These are phyloP conservation scores for Reticulascus tulasneorum DNA, from an alignment of 2,329 filamentous ascomycete species.

Conservation along the genomic window DNA sequence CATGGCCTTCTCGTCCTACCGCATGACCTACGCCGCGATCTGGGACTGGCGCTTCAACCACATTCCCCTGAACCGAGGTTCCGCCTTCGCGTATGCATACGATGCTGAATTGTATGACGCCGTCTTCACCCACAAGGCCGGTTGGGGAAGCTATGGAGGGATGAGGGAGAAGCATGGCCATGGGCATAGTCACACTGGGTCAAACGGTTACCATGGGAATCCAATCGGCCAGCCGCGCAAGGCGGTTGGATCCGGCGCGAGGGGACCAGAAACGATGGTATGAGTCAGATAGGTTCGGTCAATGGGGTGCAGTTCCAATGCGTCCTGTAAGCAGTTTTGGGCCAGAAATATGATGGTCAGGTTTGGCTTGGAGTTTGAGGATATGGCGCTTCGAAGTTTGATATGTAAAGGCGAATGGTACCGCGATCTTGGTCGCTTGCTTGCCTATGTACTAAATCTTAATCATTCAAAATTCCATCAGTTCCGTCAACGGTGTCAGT, in stretches of 20 bases:
- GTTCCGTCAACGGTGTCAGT: no score
- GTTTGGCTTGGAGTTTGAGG: no score
- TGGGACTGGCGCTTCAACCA: slow-evolving; percentile 67
- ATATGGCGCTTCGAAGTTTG: no score
- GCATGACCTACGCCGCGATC: slow-evolving; percentile 63
- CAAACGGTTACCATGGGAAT: slow-evolving; percentile 2
- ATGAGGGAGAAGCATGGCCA: slow-evolving; percentile 19
- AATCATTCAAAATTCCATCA: no score
- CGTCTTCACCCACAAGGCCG: slow-evolving; percentile 55
- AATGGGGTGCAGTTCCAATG: no score
- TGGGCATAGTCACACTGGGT: background rate
- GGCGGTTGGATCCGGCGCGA: slow-evolving; percentile 8
- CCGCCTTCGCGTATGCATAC: slow-evolving; percentile 48
- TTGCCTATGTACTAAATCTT: no score
- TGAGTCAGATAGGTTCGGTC: no score
- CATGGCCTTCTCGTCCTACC: slow-evolving; percentile 61
- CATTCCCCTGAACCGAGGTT: slow-evolving; percentile 57
- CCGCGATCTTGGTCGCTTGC: no score
- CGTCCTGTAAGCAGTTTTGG: no score
- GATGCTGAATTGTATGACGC: slow-evolving; percentile 47
- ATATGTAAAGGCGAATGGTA: no score
- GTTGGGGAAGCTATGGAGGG: slow-evolving; percentile 45
- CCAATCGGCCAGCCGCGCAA: slow-evolving; percentile 3
- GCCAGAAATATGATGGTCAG: no score
- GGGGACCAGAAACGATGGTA: slow-evolving; percentile 7